Evolutionary conservation across 192 early-diverging fungal genomes (phyloP).

Genomic region (Funneliformis mosseae): DNA sequence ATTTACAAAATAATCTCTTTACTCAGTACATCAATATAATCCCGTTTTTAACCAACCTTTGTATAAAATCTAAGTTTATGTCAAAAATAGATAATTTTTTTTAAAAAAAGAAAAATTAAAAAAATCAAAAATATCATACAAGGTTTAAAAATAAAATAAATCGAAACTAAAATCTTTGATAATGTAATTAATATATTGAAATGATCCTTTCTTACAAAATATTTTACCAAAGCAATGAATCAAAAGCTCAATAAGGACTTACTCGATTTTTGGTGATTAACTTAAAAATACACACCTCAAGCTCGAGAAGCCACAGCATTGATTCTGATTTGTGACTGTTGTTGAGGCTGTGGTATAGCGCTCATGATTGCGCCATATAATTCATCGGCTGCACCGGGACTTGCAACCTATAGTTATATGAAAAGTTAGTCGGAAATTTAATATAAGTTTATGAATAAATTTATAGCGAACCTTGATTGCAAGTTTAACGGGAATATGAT

Average conservation of each 20-base stretch:
- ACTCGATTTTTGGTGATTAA: background rate
- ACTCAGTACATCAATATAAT: background rate
- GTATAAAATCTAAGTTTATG: background rate
- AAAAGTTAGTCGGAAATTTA: background rate
- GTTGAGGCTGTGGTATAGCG: background rate
- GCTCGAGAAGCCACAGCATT: background rate
- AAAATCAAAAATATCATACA: too few relatives aligned
- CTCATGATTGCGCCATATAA: background rate
- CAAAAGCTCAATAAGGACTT: background rate
- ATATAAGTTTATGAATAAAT: background rate
- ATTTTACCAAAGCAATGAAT: background rate
- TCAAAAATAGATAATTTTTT: background rate
- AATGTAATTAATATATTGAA: background rate
- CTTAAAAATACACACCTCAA: background rate
- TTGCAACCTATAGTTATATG: background rate
- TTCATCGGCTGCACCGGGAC: background rate
- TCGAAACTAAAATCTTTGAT: background rate
- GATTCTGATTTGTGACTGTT: background rate
- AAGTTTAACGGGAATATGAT: slow-evolving; percentile 21
- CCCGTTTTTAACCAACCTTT: background rate
- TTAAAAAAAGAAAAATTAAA: background rate
- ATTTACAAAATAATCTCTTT: background rate
- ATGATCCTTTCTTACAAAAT: background rate
- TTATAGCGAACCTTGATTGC: slow-evolving; percentile 34
- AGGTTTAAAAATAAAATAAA: background rate